Evolutionary conservation across 495 filamentous ascomycete species (phyloP).

Genomic region (Podospora pseudocomata): DNA sequence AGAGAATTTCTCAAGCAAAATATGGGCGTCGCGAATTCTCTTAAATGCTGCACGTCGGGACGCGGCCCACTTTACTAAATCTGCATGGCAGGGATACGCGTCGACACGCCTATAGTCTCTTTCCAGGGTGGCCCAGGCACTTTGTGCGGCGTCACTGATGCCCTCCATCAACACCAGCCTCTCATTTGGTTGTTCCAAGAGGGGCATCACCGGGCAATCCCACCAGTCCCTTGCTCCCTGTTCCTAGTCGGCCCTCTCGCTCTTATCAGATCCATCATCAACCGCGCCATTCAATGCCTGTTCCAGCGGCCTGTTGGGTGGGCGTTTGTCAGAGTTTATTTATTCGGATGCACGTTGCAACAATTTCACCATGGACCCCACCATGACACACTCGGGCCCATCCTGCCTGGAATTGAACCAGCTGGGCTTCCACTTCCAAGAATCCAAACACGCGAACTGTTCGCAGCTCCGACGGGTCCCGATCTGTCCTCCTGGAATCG

Average conservation of each 20-base stretch:
- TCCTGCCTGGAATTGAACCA: neutral
- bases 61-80: conserved; percentile 19
- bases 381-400: conserved; percentile 1
- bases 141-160: neutral
- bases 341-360: neutral
- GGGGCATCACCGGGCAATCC: neutral
- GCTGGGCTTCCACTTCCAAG: neutral
- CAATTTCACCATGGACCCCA: neutral
- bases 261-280: conserved; percentile 16
- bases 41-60: conserved; percentile 33
- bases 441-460: neutral
- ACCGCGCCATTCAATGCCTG: neutral
- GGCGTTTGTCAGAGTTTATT: neutral
- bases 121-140: conserved; percentile 4
- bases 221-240: neutral
- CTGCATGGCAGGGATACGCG: conserved; percentile 22
- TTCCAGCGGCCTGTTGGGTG: neutral
- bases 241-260: conserved; percentile 1
- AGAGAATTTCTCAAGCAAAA: conserved; percentile 13
- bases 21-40: conserved; percentile 15
- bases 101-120: conserved; percentile 14
- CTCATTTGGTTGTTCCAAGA: conserved; percentile 1
- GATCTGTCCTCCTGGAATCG: neutral
- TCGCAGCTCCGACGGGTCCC: conserved; percentile 3
- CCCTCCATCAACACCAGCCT: neutral